Percentiles rank a stretch among this genome's conserved stretches.
phyloP scores from a whole-genome alignment of 2,329 filamentous ascomycete species.

The Aspergillus oerlinghausenensis region DNA sequence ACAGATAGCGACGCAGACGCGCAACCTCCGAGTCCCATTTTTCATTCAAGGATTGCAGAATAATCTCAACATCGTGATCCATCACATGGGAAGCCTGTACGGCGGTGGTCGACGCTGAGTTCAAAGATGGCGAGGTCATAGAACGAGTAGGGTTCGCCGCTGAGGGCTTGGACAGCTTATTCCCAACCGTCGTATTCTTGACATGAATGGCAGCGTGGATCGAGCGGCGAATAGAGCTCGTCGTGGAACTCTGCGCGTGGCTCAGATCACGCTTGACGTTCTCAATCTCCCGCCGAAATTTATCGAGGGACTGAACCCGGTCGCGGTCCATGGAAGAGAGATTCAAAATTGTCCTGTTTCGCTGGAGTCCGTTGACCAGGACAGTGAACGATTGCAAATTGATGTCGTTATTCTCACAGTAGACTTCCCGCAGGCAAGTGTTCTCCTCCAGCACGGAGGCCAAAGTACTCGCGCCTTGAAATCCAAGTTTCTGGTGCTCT shows the following conservation, averaged over 20 bases:
- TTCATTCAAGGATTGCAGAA: constrained; percentile 38
- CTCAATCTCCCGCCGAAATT: constrained; percentile 53
- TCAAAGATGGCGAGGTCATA: constrained; percentile 6
- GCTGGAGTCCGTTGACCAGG: constrained; percentile 63
- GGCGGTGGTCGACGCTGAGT: constrained; percentile 14
- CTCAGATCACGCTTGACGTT: constrained; percentile 42
- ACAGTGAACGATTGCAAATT: constrained; percentile 67
- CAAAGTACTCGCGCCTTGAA: constrained; percentile 65
- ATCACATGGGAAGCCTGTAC: constrained; percentile 22
- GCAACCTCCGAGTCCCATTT: constrained; percentile 44
- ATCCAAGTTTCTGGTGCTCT: constrained; percentile 63
- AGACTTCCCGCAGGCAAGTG: constrained; percentile 57
- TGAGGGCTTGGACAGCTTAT: constrained; percentile 31
- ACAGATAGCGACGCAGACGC: constrained; percentile 41
- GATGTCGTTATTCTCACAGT: constrained; percentile 69
- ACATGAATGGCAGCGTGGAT: constrained; percentile 38
- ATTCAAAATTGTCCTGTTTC: constrained; percentile 58
- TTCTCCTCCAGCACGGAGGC: constrained; percentile 65
- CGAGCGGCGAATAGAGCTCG: constrained; percentile 41
- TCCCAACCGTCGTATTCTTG: constrained; percentile 23
- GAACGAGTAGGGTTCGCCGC: constrained; percentile 13
- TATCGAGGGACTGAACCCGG: constrained; percentile 57
- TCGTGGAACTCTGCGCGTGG: constrained; percentile 27
- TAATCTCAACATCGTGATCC: constrained; percentile 38
- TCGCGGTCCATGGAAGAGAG: constrained; percentile 62